phyloP scores from a whole-genome alignment of 1,284 basidiomycete genomes.

The Mycocalia duriaeana region DNA sequence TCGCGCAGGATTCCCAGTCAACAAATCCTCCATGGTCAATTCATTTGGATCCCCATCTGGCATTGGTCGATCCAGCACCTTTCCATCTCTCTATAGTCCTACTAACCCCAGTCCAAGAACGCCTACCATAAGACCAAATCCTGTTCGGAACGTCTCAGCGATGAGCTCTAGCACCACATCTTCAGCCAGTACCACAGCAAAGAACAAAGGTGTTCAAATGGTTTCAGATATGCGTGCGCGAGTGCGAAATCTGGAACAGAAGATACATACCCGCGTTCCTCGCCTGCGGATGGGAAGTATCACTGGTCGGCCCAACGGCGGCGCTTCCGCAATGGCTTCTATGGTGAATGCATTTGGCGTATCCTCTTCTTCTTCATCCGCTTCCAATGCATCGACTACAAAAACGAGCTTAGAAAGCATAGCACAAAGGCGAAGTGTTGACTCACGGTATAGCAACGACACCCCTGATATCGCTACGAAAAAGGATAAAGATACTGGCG shows the following conservation, averaged over 20 bases:
- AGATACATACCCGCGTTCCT: conserved; percentile 79
- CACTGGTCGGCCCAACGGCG: conserved; percentile 42
- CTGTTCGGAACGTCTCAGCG: conserved; percentile 38
- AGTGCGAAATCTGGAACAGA: conserved; percentile 75
- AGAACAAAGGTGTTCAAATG: conserved; percentile 81
- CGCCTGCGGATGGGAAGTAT: conserved; percentile 73
- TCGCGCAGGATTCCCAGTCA: conserved; percentile 46
- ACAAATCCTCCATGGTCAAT: conserved; percentile 35
- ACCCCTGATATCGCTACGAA: conserved; percentile 33
- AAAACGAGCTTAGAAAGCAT: conserved; percentile 37
- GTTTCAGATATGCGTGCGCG: conserved; percentile 82
- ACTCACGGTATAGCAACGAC: conserved; percentile 39
- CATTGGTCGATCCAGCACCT: conserved; percentile 53
- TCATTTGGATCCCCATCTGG: conserved; percentile 41
- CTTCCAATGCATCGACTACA: conserved; percentile 33
- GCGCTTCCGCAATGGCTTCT: conserved; percentile 22
- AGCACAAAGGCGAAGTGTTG: conserved; percentile 34
- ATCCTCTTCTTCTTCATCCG: conserved; percentile 31
- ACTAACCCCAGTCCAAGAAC: conserved; percentile 42
- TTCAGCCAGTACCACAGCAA: conserved; percentile 46
- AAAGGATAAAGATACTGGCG: conserved; percentile 42
- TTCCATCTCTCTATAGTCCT: conserved; percentile 45
- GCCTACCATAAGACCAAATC: conserved; percentile 38
- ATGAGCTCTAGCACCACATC: conserved; percentile 32
- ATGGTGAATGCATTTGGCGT: conserved; percentile 20